Evolutionary conservation across 805 yeast species (phyloP), one percentile per base, ranked within the genome.

Genomic region (Blastobotrys parvus): DNA sequence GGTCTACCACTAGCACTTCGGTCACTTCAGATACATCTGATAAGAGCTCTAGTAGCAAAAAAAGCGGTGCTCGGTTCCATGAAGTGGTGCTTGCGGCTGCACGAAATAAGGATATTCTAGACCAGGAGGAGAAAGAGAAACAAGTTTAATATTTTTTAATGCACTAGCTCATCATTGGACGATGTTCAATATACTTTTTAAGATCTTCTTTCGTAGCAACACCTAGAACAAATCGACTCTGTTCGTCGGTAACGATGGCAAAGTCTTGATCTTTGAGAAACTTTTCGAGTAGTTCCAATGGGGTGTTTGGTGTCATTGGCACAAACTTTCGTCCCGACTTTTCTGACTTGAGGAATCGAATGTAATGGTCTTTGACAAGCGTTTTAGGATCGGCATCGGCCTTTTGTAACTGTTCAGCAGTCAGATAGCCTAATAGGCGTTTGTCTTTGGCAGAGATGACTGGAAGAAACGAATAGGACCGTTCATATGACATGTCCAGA

Each of bases 81-180:
- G 84, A 79, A 55, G 75, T 82, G 50, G 90, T 82, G 2, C 69
- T 68, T 42, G 79, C 88, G 1, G 90, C 86, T 0, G 67, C 75
- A 16, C 68, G 75, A 42, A 77, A 80, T 53, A 77, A 74, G 56
- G 79, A 78, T 19, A 35, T 60, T 11, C 29, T 47, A 16, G 48
- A 51, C 19, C 44, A 45, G 37, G 44, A 27, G n/a, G 35, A 42
- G n/a, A 17, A 29, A n/a, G 15, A 15, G 35, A n/a, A n/a, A n/a
- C n/a, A n/a, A n/a, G n/a, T n/a, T n/a, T 11, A 15, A 16, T 4
- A 29, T 19, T 5, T 17, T 22, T 16, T 21, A 25, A 17, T 18
- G 13, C 16, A 38, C 33, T 18, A 35, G 17, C 35, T 33, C 41
- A 51, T 20, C 3, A 47, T 30, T 15, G 77, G 78, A 43, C 78